These are phyloP conservation scores for Fusarium graminum DNA, from an alignment of 2,329 filamentous ascomycete genomes.

Conservation along the genomic window DNA sequence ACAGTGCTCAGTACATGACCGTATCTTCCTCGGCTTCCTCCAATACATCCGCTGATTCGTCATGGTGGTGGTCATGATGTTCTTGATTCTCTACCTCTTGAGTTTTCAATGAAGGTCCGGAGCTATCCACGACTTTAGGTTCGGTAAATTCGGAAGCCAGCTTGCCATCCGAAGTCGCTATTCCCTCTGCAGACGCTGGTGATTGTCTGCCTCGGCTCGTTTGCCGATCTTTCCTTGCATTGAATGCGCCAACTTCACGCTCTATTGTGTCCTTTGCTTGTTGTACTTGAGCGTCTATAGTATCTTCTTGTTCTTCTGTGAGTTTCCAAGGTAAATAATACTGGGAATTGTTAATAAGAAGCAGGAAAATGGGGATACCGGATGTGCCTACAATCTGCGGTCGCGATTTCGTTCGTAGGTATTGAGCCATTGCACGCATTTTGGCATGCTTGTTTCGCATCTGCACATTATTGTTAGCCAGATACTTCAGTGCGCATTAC, in stretches of 20 bases:
- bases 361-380: background rate
- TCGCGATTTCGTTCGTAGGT: slow-evolving; percentile 76
- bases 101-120: slow-evolving; percentile 15
- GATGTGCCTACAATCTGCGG: slow-evolving; percentile 77
- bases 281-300: slow-evolving; percentile 77
- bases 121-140: slow-evolving; percentile 12
- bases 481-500: background rate
- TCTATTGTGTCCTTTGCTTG: slow-evolving; percentile 74
- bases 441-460: slow-evolving; percentile 82
- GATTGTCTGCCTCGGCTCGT: slow-evolving; percentile 23
- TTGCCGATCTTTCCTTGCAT: slow-evolving; percentile 60
- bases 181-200: slow-evolving; percentile 27
- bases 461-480: slow-evolving; percentile 60
- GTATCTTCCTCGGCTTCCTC: slow-evolving; percentile 90
- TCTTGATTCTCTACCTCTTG: slow-evolving; percentile 30
- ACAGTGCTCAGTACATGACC: slow-evolving; percentile 79
- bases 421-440: slow-evolving; percentile 77
- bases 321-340: slow-evolving; percentile 89
- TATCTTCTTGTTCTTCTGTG: slow-evolving; percentile 74
- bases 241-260: slow-evolving; percentile 74
- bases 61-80: slow-evolving; percentile 60
- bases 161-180: slow-evolving; percentile 23
- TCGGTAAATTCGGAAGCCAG: slow-evolving; percentile 24
- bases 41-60: slow-evolving; percentile 81
- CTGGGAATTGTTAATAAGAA: slow-evolving; percentile 59